A percentile compares a stretch with the other conserved stretches of the same genome.
These are phyloP conservation scores for Pseudogymnoascus sp. DNA, from an alignment of 2,329 filamentous ascomycete species.

Conservation along the genomic window DNA sequence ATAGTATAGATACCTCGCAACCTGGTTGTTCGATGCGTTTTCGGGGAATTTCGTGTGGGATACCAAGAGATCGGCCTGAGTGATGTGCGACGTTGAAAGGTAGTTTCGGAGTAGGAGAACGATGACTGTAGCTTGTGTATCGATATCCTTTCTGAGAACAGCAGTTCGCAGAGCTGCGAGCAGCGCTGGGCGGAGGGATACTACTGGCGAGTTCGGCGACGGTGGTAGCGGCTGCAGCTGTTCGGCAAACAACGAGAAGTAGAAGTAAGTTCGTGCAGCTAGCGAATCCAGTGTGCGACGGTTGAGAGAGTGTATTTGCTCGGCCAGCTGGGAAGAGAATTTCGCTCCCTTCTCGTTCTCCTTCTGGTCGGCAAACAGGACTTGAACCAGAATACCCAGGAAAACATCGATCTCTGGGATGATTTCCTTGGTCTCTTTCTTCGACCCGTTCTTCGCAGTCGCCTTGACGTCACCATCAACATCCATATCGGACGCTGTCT, in stretches of 20 bases:
- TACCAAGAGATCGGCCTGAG: constrained; percentile 90
- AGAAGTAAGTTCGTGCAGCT: constrained; percentile 94
- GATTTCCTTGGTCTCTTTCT: constrained; percentile 63
- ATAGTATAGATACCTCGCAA: constrained; percentile 95
- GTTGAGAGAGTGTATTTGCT: constrained; percentile 82
- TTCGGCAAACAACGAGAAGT: constrained; percentile 93
- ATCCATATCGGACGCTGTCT: constrained; percentile 61
- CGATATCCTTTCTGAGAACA: constrained; percentile 92
- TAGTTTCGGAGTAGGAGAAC: constrained; percentile 94
- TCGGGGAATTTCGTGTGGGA: constrained; percentile 93
- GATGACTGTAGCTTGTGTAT: constrained; percentile 95
- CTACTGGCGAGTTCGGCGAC: constrained; percentile 78
- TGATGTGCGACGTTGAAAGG: constrained; percentile 90
- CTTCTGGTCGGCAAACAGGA: constrained; percentile 81
- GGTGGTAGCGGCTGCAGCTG: constrained; percentile 80
- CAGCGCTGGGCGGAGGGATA: constrained; percentile 77
- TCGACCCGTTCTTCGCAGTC: constrained; percentile 45
- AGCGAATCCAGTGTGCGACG: constrained; percentile 89
- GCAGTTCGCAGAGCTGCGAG: constrained; percentile 85
- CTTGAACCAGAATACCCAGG: constrained; percentile 77
- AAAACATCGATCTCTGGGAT: constrained; percentile 86
- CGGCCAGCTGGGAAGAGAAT: constrained; percentile 77
- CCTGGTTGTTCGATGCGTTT: constrained; percentile 94
- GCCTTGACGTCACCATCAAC: constrained; percentile 56
- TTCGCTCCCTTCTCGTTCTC: constrained; percentile 70